Evolutionary conservation across 805 yeast species (phyloP), one percentile per base, ranked within the genome.

Genomic region (Wickerhamomyces chambardii): DNA sequence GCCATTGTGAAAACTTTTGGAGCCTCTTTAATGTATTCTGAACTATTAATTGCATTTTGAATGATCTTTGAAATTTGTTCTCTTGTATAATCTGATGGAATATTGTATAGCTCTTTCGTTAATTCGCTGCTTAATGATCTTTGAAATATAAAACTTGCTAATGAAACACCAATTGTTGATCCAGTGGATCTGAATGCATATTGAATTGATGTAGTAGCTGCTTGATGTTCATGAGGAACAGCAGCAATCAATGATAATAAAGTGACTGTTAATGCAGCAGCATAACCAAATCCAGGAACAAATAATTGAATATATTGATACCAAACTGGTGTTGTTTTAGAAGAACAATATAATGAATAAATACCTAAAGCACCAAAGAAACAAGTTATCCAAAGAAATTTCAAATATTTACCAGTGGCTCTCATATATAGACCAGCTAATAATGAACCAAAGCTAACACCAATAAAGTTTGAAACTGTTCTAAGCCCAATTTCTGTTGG

Each of bases 101-200:
- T 30, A 0, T 38, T 30, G n/a, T 40, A 37, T 4, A 55, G 30
- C 4, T 45, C 53, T 9, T 28, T 40, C 9, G 31, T 42, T 26
- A 72, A 53, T 22, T 51, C 39, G 14, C 38, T 24, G 10, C 45
- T 42, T 36, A 80, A 61, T 9, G 63, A 50, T 33, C 63, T 63
- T 48, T 75, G 82, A 60, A 81, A 82, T 19, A 80, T 62, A 4
- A 86, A 78, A 16, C 82, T 69, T 0, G 84, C 78, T 11, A 78
- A 46, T 2, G 89, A 64, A 14, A 85, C 87, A 28, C 95, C 95
- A 33, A 84, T 57, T 0, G 92, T 82, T n/a, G 90, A 80, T 0
- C 95, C 95, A 1, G 87, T 78, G 9, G 90, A 79, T 49, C 95
- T 68, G 63, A 83, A 85, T 0, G 89, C 87, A 54, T 89, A 87